Percentiles rank a stretch among this genome's conserved stretches.
These are phyloP conservation scores for Cytospora piceicola DNA, from an alignment of 2,329 filamentous ascomycete species.

Conservation along the genomic window DNA sequence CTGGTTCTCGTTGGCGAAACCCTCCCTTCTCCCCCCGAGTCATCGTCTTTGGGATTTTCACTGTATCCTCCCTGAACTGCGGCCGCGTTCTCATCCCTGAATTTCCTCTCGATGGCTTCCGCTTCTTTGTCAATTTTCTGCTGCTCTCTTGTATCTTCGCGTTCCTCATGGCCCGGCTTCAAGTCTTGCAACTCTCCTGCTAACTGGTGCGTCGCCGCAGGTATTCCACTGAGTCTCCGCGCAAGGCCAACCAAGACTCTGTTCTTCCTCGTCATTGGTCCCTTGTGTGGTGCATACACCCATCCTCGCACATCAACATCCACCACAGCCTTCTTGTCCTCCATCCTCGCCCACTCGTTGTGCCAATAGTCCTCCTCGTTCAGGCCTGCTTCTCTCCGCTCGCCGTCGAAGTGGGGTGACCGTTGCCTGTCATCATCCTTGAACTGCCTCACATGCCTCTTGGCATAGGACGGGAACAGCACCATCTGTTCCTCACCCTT, in stretches of 20 bases:
- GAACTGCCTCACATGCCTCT: constrained; percentile 70
- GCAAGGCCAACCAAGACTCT: constrained; percentile 85
- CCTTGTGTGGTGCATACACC: constrained; percentile 86
- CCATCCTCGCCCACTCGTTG: constrained; percentile 75
- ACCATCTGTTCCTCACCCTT: constrained; percentile 91
- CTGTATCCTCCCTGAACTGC: constrained; percentile 76
- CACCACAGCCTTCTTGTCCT: constrained; percentile 83
- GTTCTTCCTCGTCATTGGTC: constrained; percentile 85
- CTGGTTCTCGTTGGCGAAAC: constrained; percentile 35
- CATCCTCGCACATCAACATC: constrained; percentile 96
- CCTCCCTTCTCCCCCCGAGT: constrained; percentile 45
- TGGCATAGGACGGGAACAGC: constrained; percentile 91
- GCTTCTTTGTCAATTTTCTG: constrained; percentile 76
- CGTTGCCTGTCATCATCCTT: constrained; percentile 47
- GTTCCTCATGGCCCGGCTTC: constrained; percentile 43
- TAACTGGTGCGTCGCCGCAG: constrained; percentile 60
- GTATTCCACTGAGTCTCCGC: constrained; percentile 83
- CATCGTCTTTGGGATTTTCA: constrained; percentile 59
- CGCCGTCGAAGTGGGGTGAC: constrained; percentile 5
- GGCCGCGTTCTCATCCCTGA: constrained; percentile 70
- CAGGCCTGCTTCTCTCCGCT: constrained; percentile 42
- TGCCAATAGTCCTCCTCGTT: constrained; percentile 76
- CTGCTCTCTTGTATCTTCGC: constrained; percentile 57
- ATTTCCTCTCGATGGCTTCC: constrained; percentile 73
- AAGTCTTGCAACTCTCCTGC: constrained; percentile 34